Base-by-base conservation (phyloP, 331 rosid species). In the Malus hybrid region DNA sequence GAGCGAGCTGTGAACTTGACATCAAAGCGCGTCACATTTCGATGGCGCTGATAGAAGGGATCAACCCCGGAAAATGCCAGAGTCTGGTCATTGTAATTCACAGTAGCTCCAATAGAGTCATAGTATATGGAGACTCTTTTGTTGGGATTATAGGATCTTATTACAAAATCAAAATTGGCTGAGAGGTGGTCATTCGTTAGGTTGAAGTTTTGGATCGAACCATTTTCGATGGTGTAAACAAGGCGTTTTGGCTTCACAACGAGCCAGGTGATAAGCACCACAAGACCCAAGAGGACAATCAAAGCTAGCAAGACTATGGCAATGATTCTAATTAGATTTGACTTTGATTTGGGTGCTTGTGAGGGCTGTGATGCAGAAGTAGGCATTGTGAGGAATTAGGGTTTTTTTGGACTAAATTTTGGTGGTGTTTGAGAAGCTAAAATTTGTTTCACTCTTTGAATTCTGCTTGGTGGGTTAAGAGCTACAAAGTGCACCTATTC, bases 101-200 rank as follows among this genome's bases (percentile, higher is more conserved):
- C 88, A 1, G 81, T 78, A 5, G 78, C 84, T 67, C 88, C 90
- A 3, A 90, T 69, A 6, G 79, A 24, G 69, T 92, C 96, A 24
- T 88, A 92, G 87, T 87, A 86, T 5, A 88, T 2, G 4, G 96
- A 87, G 67, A 84, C 86, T 79, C 64, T 86, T 19, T 78, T 63
- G 73, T 92, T 90, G n/a, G 92, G 96, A 22, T 92, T 92, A 59
- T 82, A 83, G 5, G 90, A 67, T 76, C 96, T 83, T 59, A 92
- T 28, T 32, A 72, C 79, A 28, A 92, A 86, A 18, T 78, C 70
- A n/a, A 86, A 73, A n/a, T 74, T 72, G 65, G 82, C 80, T 33
- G 78, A 29, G 83, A 87, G 87, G 48, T 76, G 82, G 65, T 78
- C 66, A 32, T 87, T 78, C 1, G 88, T 79, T 69, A 90, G 33